Evolutionary conservation across 2,329 filamentous ascomycete genomes (phyloP).

Genomic region (Stylonectria norvegica): DNA sequence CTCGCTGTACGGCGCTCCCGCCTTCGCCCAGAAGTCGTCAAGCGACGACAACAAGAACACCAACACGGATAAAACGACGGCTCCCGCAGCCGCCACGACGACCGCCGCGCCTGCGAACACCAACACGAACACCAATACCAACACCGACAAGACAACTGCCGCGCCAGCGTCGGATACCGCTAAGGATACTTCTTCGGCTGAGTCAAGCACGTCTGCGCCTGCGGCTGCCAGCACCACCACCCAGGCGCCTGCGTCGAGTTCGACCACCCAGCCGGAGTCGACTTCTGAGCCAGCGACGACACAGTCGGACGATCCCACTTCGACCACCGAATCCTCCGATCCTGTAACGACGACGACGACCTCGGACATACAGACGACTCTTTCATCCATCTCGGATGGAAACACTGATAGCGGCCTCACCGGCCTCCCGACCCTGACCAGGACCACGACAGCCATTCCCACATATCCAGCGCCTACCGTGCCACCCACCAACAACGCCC

Average conservation of each 20-base stretch:
- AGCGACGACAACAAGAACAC: conserved; percentile 19
- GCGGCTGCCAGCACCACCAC: not conserved
- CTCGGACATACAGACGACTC: conserved; percentile 10
- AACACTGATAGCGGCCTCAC: conserved; percentile 25
- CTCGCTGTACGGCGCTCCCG: conserved; percentile 29
- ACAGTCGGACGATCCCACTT: conserved; percentile 6
- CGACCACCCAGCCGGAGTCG: conserved; percentile 2
- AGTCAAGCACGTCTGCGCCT: not conserved
- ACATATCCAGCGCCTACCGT: conserved; percentile 71
- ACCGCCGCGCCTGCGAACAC: conserved; percentile 7
- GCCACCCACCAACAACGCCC: conserved; percentile 78
- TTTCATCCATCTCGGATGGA: conserved; percentile 15
- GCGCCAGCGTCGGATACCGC: conserved; percentile 13
- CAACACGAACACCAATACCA: not conserved
- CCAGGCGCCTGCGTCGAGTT: conserved; percentile 1
- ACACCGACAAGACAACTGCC: conserved; percentile 2
- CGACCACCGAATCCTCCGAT: conserved; percentile 11
- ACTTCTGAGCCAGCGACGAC: conserved; percentile 4
- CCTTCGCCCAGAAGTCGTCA: conserved; percentile 29
- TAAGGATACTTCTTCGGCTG: conserved; percentile 20
- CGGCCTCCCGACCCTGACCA: conserved; percentile 42
- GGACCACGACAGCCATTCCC: conserved; percentile 37
- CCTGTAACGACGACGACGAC: conserved; percentile 15
- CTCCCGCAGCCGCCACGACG: conserved; percentile 2
- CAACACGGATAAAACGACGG: conserved; percentile 12